Base-by-base conservation (phyloP, 129 eudicot genomes). In the Centrapalus pauciflorus region DNA sequence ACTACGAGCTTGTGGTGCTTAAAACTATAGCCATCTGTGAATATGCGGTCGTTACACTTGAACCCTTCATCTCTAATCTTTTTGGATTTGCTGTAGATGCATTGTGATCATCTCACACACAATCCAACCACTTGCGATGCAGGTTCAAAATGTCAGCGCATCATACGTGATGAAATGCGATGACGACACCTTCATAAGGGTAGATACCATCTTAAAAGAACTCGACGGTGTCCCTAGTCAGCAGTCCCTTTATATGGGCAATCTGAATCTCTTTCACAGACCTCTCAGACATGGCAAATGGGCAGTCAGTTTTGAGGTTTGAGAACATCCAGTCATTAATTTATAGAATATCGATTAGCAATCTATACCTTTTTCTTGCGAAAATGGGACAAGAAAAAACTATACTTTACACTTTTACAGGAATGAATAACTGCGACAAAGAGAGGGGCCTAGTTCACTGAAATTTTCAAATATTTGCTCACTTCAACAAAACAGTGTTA, bases 201-300 rank as follows among this genome's bases (percentile, higher is more conserved):
- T 88, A 62, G 89, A 83, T 56, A 76, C 78, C 21, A 78, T 93
- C 59, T 68, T 93, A 30, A 82, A 80, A 64, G 95, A 88, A 69
- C 84, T 93, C 50, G 77, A 80, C 13, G 64, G 67, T 6, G 77
- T 82, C 26, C 58, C 95, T 25, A 75, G 55, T 8, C 67, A 55
- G 55, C 82, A 70, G 24, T 70, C 96, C 4, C 83, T 93, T 56
- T 93, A 93, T 65, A 79, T 93, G 95, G 98, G 98, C 21, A 93
- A 93, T 76, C 77, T 93, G 7, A 93, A 93, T 76, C 95, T 83
- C 64, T 76, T 75, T 48, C 98, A 93, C 75, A 60, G 89, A 55
- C 98, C 98, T 65, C 96, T 93, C 51, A 82, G 98, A 76, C 76
- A 54, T 38, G 98, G 98, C 63, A 93, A 93, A 73, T 93, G 98